Conservation (phyloP, 495 filamentous ascomycete species). For the Trichoderma asperelloides region DNA sequence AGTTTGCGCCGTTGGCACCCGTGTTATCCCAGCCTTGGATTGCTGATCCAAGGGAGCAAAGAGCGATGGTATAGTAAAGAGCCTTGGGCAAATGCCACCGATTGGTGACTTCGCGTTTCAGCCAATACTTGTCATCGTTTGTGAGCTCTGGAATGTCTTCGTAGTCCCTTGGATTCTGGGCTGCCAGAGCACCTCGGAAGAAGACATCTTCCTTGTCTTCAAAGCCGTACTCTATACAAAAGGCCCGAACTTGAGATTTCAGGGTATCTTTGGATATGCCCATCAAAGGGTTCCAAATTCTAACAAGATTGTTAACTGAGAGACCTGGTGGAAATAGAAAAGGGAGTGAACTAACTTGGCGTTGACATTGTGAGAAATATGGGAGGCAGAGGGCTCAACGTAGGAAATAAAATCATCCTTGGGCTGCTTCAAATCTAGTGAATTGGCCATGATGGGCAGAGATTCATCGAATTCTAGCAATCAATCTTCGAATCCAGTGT, state of each 20-base stretch:
- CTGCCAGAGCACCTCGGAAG: conserved; percentile 41
- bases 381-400: background rate
- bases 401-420: background rate
- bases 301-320: conserved; percentile 7
- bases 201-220: conserved; percentile 35
- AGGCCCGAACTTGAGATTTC: conserved; percentile 40
- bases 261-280: conserved; percentile 40
- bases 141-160: conserved; percentile 33
- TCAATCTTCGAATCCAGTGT: background rate
- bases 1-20: conserved; percentile 30
- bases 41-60: conserved; percentile 32
- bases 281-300: conserved; percentile 38
- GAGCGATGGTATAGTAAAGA: conserved; percentile 46
- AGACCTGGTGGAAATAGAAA: background rate
- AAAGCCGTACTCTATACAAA: conserved; percentile 36
- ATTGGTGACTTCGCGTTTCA: conserved; percentile 41
- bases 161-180: conserved; percentile 26
- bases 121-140: conserved; percentile 34
- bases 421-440: background rate
- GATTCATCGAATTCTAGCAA: background rate
- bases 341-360: conserved; percentile 11
- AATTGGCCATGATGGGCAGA: background rate
- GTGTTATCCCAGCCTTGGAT: conserved; percentile 28
- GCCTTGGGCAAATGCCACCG: conserved; percentile 49
- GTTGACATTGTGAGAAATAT: conserved; percentile 13